These are phyloP conservation scores for Phyllosticta citribraziliensis DNA, from an alignment of 2,329 filamentous ascomycete genomes.

Conservation along the genomic window DNA sequence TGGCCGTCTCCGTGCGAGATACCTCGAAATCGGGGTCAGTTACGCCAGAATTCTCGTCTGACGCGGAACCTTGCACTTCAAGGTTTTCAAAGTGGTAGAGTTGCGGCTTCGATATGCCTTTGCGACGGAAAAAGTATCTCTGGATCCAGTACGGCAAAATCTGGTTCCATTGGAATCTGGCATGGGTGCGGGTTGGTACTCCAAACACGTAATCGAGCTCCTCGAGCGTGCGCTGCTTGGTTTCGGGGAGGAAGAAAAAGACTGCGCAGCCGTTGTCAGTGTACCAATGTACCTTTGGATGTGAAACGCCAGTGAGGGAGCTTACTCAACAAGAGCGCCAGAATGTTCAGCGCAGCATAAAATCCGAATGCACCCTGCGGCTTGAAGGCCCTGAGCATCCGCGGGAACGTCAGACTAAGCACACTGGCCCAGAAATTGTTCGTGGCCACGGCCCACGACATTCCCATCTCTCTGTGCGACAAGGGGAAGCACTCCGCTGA, in stretches of 20 bases:
- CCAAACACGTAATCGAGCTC: slow-evolving; percentile 43
- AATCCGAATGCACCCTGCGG: slow-evolving; percentile 50
- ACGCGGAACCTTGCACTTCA: background rate
- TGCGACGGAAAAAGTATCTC: slow-evolving; percentile 30
- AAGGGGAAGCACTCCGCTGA: slow-evolving; percentile 61
- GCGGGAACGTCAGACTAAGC: slow-evolving; percentile 52
- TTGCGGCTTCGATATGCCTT: slow-evolving; percentile 21
- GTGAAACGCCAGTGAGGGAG: background rate
- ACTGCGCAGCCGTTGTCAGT: background rate
- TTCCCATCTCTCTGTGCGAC: slow-evolving; percentile 60
- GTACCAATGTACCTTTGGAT: background rate
- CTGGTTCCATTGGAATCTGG: slow-evolving; percentile 28
- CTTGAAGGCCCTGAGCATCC: slow-evolving; percentile 43
- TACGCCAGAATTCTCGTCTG: background rate
- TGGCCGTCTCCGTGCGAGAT: background rate
- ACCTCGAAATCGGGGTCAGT: background rate
- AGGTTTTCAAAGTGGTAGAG: slow-evolving; percentile 27
- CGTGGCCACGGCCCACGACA: slow-evolving; percentile 59
- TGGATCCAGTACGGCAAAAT: slow-evolving; percentile 39
- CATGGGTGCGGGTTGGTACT: slow-evolving; percentile 33
- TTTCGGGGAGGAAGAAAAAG: slow-evolving; percentile 39
- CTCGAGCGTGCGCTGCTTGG: slow-evolving; percentile 39
- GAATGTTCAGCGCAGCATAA: slow-evolving; percentile 50
- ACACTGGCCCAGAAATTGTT: slow-evolving; percentile 52
- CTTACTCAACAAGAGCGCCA: slow-evolving; percentile 35